Evolutionary conservation across 2,329 filamentous ascomycete genomes (phyloP), one percentile per base, ranked within the genome.

Genomic region (Metarhizium brunneum): DNA sequence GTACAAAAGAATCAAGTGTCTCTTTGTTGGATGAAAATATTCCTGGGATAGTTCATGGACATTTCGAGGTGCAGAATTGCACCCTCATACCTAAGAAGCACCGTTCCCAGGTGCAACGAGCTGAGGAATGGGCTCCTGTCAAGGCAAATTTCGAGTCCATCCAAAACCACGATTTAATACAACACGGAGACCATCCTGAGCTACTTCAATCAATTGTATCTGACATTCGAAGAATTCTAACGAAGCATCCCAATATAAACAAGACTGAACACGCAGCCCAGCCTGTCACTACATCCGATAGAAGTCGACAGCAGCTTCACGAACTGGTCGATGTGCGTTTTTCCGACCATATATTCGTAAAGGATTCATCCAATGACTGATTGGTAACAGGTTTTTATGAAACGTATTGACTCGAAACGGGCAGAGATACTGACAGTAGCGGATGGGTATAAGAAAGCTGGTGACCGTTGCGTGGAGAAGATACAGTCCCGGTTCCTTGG

Each of bases 381-480:
- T n/a, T 5, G 13, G 29, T 14, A 18, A 2, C 40, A 57, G 55
- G 30, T 50, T 13, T 52, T 29, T 40, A 54, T 57, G 49, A 35
- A 49, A 18, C 42, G 51, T 14, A 25, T 57, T 20, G 55, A 54
- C 42, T 43, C 47, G 20, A 55, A 55, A 45, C 43, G 38, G 38
- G 40, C 40, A 10, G 50, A 25, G 32, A 51, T 57, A n/a, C 25
- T 45, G 14, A 29, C 52, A 36, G 51, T 57, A 43, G 38, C 36
- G n/a, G 54, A 55, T 30, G 49, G 36, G 14, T 57, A 55, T 49
- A 42, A 43, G 32, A 51, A 20, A 20, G 54, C 38, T 47, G 56
- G 56, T 43, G 53, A 40, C 16, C 56, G 52, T 20, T 57, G 56
- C 47, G 53, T 57, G 6, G 47, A 53, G 14, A 57, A 49, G 50